Evolutionary conservation across 768 basidiomycete species (phyloP).

Genomic region (Mycena capillaripes): DNA sequence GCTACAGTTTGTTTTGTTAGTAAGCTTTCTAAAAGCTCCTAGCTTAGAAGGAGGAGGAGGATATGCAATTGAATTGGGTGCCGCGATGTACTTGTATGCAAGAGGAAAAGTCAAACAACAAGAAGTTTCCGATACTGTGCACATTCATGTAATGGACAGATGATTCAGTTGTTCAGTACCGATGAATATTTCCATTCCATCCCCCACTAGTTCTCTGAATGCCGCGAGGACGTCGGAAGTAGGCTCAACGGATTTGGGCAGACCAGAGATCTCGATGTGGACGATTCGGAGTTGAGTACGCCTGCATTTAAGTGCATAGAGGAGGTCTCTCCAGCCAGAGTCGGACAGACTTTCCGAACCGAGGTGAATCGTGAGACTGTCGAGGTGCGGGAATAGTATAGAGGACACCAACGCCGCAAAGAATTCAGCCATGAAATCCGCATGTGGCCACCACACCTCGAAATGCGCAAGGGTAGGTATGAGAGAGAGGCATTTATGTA

Average conservation of each 20-base stretch:
- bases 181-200: not conserved
- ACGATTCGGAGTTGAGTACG: not conserved
- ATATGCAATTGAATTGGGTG: too few species aligned
- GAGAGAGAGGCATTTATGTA: not conserved
- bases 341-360: not conserved
- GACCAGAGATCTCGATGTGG: not conserved
- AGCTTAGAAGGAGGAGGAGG: too few species aligned
- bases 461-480: not conserved
- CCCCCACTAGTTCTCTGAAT: not conserved
- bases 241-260: too few species aligned
- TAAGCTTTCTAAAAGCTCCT: too few species aligned
- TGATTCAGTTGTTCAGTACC: not conserved
- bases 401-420: not conserved
- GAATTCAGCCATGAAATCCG: not conserved
- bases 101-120: too few species aligned
- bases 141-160: too few species aligned
- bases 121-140: too few species aligned
- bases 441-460: not conserved
- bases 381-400: not conserved
- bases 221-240: not conserved
- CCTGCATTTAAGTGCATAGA: not conserved
- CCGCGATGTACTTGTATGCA: too few species aligned
- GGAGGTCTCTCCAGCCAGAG: not conserved
- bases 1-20: too few species aligned
- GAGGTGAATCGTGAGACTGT: not conserved